These are phyloP conservation scores for Botrytis hyacinthi DNA, from an alignment of 2,329 filamentous ascomycete species.

Conservation along the genomic window DNA sequence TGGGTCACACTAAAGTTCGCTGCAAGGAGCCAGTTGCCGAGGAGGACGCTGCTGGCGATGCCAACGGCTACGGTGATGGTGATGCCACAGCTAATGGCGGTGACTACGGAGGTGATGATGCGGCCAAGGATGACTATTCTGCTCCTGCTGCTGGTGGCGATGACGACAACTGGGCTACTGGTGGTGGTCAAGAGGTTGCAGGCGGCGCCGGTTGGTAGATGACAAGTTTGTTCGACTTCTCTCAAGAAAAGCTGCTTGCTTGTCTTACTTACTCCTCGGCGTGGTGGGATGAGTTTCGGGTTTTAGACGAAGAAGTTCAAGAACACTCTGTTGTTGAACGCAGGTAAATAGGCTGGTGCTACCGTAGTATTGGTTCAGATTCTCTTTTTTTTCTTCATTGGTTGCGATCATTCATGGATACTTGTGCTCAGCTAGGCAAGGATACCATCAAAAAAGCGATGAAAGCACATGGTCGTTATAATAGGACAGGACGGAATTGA, in stretches of 20 bases:
- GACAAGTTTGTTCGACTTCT: not conserved
- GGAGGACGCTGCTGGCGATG: constrained; percentile 24
- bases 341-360: not conserved
- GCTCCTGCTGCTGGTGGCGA: constrained; percentile 7
- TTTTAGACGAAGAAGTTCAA: not conserved
- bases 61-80: constrained; percentile 14
- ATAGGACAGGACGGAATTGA: not conserved
- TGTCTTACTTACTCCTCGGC: not conserved
- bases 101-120: not conserved
- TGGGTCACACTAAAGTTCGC: constrained; percentile 43
- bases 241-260: not conserved
- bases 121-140: constrained; percentile 8
- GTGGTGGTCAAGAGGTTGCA: constrained; percentile 2
- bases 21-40: constrained; percentile 41
- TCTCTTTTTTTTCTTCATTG: not conserved
- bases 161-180: constrained; percentile 7
- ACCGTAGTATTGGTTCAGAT: not conserved
- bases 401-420: constrained; percentile 5
- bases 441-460: constrained; percentile 1
- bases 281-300: not conserved
- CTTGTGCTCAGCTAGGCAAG: not conserved
- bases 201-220: constrained; percentile 9
- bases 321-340: not conserved
- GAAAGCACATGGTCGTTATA: not conserved
- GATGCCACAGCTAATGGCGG: not conserved